Evolutionary conservation across 306 rosid species (phyloP).

Genomic region (Vachellia pachyceras): DNA sequence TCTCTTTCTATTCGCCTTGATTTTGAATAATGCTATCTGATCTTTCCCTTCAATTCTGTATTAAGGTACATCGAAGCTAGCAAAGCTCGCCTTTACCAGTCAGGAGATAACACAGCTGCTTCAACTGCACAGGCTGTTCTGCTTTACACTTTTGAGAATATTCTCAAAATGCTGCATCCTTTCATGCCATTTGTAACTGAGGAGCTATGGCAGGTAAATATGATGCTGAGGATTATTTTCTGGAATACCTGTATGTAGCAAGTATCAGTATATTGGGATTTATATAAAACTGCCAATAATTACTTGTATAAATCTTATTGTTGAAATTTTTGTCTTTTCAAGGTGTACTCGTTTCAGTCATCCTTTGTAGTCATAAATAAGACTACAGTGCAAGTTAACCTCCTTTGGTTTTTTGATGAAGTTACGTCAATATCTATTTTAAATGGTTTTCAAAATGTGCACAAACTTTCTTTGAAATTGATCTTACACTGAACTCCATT

Average conservation of each 20-base stretch:
- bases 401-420: not conserved
- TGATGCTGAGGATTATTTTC: constrained; percentile 1
- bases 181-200: constrained; percentile 99
- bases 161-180: constrained; percentile 87
- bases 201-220: constrained; percentile 94
- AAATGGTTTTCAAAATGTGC: not conserved
- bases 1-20: constrained; percentile 30
- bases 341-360: too few relatives aligned
- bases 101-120: constrained; percentile 61
- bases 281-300: not conserved
- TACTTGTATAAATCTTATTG: not conserved
- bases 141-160: constrained; percentile 79
- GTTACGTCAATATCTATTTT: not conserved
- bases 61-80: constrained; percentile 95
- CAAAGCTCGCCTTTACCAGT: constrained; percentile 77
- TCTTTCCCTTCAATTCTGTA: constrained; percentile 14
- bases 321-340: not conserved
- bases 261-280: not conserved
- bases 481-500: not conserved
- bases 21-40: constrained; percentile 21
- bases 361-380: not conserved
- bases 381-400: not conserved
- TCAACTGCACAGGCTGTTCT: constrained; percentile 80
- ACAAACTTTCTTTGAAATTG: not conserved
- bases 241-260: not conserved